These are phyloP conservation scores for Aspergillus diversus DNA, from an alignment of 495 filamentous ascomycete genomes.

Conservation along the genomic window DNA sequence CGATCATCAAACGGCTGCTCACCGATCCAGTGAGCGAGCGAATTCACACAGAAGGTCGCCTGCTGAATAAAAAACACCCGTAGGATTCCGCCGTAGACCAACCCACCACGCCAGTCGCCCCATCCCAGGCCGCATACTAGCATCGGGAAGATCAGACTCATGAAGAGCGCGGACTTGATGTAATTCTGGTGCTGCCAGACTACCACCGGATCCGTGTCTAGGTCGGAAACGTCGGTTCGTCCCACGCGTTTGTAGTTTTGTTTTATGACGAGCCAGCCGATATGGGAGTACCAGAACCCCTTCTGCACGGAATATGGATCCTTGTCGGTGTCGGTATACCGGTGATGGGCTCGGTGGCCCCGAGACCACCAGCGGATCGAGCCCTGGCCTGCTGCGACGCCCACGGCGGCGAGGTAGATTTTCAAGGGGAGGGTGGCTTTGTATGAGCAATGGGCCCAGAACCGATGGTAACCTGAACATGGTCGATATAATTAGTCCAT, in stretches of 20 bases:
- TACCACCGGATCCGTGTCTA: slow-evolving; percentile 85
- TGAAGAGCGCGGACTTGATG: slow-evolving; percentile 75
- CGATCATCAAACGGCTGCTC: slow-evolving; percentile 94
- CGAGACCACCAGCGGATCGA: slow-evolving; percentile 91
- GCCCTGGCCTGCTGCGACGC: slow-evolving; percentile 85
- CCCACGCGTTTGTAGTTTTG: slow-evolving; percentile 82
- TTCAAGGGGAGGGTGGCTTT: slow-evolving; percentile 74
- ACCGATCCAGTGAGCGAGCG: slow-evolving; percentile 88
- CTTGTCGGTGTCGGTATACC: slow-evolving; percentile 93
- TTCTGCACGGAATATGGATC: slow-evolving; percentile 94
- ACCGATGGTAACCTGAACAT: slow-evolving; percentile 70
- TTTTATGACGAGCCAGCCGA: slow-evolving; percentile 84
- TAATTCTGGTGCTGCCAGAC: slow-evolving; percentile 87
- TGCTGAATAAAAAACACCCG: slow-evolving; percentile 92
- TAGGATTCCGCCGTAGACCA: slow-evolving; percentile 84
- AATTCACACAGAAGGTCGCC: slow-evolving; percentile 95
- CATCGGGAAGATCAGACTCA: slow-evolving; percentile 78
- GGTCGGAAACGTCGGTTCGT: slow-evolving; percentile 85
- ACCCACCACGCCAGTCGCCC: slow-evolving; percentile 81
- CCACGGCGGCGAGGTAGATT: slow-evolving; percentile 80
- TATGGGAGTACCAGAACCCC: slow-evolving; percentile 85
- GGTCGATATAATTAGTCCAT: too few species aligned
- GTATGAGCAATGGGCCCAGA: slow-evolving; percentile 88
- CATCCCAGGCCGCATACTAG: slow-evolving; percentile 76
- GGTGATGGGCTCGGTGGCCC: slow-evolving; percentile 89